Conservation (phyloP, 179 eudicot genomes). For the Spinacia oleracea region DNA sequence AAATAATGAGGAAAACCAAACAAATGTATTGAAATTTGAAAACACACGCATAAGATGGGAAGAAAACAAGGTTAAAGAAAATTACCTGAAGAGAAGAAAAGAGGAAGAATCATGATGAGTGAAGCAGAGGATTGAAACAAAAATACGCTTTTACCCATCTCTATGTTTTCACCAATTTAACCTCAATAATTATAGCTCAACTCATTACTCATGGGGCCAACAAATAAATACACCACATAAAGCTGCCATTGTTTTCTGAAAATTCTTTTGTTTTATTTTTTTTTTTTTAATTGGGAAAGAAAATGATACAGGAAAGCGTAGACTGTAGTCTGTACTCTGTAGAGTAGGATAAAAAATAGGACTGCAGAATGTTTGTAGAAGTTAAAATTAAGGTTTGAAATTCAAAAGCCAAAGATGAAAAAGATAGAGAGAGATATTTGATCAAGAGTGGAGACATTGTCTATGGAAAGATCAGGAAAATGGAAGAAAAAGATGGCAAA, state of each 20-base stretch:
- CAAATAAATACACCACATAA: not conserved
- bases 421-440: constrained; percentile 24
- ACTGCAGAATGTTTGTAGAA: constrained; percentile 17
- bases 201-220: not conserved
- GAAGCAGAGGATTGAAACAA: constrained; percentile 23
- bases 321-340: no score
- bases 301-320: not conserved
- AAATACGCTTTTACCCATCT: constrained; percentile 25
- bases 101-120: constrained; percentile 19
- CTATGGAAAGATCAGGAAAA: constrained; percentile 7
- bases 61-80: not conserved
- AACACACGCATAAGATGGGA: not conserved
- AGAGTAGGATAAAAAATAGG: not conserved
- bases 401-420: constrained; percentile 26
- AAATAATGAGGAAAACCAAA: not conserved
- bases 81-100: constrained; percentile 35
- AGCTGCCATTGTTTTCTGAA: constrained; percentile 15
- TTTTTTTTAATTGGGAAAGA: no score
- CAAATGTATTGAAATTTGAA: no score
- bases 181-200: constrained; percentile 3
- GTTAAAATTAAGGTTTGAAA: constrained; percentile 30
- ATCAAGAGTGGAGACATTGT: constrained; percentile 32
- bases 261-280: no score
- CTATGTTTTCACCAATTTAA: constrained; percentile 12
- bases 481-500: constrained; percentile 9